Evolutionary conservation across 306 rosid genomes (phyloP).

Genomic region (Acacia crassicarpa): DNA sequence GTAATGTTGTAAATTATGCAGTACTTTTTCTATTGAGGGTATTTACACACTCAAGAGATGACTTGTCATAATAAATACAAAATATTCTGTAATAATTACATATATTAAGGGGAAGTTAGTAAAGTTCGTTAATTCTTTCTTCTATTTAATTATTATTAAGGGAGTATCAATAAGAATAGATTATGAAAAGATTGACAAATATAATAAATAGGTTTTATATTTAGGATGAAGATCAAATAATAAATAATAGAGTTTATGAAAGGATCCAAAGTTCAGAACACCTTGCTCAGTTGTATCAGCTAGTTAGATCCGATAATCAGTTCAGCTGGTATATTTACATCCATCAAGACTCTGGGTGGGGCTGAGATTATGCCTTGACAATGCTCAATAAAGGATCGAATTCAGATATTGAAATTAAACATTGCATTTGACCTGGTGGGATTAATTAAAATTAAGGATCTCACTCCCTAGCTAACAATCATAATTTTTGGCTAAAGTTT

Average conservation of each 20-base stretch:
- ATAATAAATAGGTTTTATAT: too few species aligned
- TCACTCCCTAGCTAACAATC: not conserved
- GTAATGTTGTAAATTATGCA: not conserved
- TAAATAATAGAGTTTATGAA: not conserved
- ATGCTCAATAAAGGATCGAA: not conserved
- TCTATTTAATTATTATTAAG: too few species aligned
- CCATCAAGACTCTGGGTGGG: not conserved
- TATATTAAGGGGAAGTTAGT: too few species aligned
- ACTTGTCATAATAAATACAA: not conserved
- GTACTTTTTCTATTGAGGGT: not conserved
- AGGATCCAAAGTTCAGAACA: not conserved
- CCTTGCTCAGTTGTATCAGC: not conserved
- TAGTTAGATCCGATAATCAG: not conserved
- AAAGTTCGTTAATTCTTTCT: too few species aligned
- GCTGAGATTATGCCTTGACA: not conserved
- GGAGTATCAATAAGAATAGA: too few species aligned
- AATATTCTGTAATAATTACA: too few species aligned
- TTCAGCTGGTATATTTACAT: not conserved
- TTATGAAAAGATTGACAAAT: too few species aligned
- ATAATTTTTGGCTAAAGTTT: not conserved
- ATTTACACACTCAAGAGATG: not conserved
- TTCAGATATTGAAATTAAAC: not conserved
- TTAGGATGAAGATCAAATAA: too few species aligned
- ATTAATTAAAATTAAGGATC: not conserved
- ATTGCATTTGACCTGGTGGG: not conserved